Evolutionary conservation across 768 basidiomycete species (phyloP).

Genomic region (Suillus subalutaceus): DNA sequence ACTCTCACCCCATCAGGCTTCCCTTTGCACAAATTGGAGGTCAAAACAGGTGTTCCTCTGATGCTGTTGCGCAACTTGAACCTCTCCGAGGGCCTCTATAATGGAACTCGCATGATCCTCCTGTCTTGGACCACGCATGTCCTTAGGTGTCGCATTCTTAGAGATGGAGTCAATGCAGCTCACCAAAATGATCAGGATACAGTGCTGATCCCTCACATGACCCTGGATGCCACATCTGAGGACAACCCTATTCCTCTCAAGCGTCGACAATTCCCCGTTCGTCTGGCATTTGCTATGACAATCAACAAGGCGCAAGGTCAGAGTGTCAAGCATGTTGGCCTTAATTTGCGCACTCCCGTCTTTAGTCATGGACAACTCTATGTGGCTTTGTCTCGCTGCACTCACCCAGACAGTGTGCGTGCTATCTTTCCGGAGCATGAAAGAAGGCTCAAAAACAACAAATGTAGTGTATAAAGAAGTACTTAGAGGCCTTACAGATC

Average conservation of each 20-base stretch:
- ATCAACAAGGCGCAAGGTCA: conserved; percentile 46
- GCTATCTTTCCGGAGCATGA: too few relatives aligned
- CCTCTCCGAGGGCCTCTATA: conserved; percentile 39
- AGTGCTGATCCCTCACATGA: conserved; percentile 34
- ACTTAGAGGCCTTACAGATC: too few relatives aligned
- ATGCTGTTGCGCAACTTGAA: conserved; percentile 49
- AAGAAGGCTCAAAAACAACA: too few relatives aligned
- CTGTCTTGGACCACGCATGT: conserved; percentile 24
- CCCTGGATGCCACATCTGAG: conserved; percentile 18
- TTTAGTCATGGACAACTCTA: too few relatives aligned
- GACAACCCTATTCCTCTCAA: conserved; percentile 28
- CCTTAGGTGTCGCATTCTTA: conserved; percentile 28
- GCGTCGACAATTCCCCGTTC: conserved; percentile 34
- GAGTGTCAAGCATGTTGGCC: conserved; percentile 19
- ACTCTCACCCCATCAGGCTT: conserved; percentile 41
- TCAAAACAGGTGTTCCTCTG: conserved; percentile 39
- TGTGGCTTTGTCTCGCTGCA: too few relatives aligned
- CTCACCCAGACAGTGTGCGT: too few relatives aligned
- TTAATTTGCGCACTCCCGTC: too few relatives aligned
- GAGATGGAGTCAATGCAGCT: conserved; percentile 21
- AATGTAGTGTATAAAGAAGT: too few relatives aligned
- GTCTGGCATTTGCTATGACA: conserved; percentile 40
- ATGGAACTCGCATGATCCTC: conserved; percentile 36
- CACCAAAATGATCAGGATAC: conserved; percentile 21
- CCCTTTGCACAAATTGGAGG: conserved; percentile 38